Base-by-base conservation (phyloP, 306 rosid species). In the Astragalus glycyphyllos region DNA sequence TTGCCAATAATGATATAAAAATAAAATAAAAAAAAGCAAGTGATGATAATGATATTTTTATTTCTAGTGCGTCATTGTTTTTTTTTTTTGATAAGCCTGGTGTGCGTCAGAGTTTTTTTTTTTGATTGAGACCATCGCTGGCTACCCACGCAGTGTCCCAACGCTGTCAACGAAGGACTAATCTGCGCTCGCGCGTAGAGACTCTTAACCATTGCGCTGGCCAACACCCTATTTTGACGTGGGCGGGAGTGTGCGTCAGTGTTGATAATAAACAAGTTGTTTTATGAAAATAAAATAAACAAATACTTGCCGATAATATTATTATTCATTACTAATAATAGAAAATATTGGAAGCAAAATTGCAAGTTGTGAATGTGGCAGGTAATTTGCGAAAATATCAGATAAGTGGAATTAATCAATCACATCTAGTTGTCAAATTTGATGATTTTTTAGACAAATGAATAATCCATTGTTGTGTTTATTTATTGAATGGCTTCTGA, bases 371-470 rank as follows among this genome's bases (percentile, higher is more conserved):
- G 20, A 31, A 58, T 57, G 34, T 45, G 57, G 46, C 56, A 47
- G 5, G 23, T 45, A 10, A 29, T 41, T 53, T 26, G 14, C 11
- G 53, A 16, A 16, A 50, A 23, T 35, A 60, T 23, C 5, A 34
- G 32, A 48, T 32, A 14, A 32, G n/a, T 65, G 45, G 4, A 9
- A 49, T 23, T 17, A 15, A 34, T 8, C 20, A n/a, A 62, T 63
- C 65, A 13, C 65, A 74, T 64, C 7, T 14, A 44, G 31, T 37
- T 15, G 38, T 49, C 57, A 53, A 65, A 42, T 31, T 74, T 45
- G 50, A 74, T 45, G 32, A 44, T 48, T 14, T 14, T 8, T 74
- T 2, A 48, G 11, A 42, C 57, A 32, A 74, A 54, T 64, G 59
- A 55, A 54, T 73, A 64, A 16, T 16, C 49, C 20, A 5, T 42